Evolutionary conservation across 257 asterid genomes (phyloP), one percentile per base, ranked within the genome.

Genomic region (Solanum pimpinellifolium): DNA sequence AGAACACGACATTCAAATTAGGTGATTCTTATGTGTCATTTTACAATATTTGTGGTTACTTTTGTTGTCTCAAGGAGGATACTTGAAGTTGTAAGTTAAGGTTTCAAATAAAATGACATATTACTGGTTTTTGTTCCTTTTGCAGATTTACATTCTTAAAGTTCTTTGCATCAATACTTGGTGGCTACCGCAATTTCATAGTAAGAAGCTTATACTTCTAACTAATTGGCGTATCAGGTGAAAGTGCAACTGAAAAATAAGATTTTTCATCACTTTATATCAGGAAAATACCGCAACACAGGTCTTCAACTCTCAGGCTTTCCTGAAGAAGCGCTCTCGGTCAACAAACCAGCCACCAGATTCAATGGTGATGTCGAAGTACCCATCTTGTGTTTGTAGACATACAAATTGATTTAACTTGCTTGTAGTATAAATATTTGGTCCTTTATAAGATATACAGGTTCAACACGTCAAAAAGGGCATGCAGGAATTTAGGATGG

Each of bases 101-200:
- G 82, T 84, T 76, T 89, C 41, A n/a, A 52, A 69, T 83, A 90
- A 77, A 44, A 85, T 72, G 27, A 83, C 86, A 39, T 87, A 72
- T 44, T 87, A 35, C 82, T 31, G 80, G 14, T 65, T 46, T 39
- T 77, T 86, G 68, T 89, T 93, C 83, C 91, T 83, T 92, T 85
- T 92, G 93, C 97, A 95, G 98, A 96, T 90, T 96, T 89, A 91
- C 92, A 91, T 96, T 95, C 93, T 93, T 96, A 47, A 93, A 93
- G 89, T 95, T 95, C 93, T 93, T 96, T 85, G 98, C 98, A 86
- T 96, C 99, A 87, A 92, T 96, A 85, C 92, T 96, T 87, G 97
- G 96, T 87, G 99, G 99, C 96, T 96, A 96, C 91, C 99, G 98
- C 90, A 96, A 96, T 90, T 96, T 96, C 87, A 93, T 94, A 60